These are phyloP conservation scores for Vitis hybrid DNA, from an alignment of 177 flowering plant genomes.

Conservation along the genomic window DNA sequence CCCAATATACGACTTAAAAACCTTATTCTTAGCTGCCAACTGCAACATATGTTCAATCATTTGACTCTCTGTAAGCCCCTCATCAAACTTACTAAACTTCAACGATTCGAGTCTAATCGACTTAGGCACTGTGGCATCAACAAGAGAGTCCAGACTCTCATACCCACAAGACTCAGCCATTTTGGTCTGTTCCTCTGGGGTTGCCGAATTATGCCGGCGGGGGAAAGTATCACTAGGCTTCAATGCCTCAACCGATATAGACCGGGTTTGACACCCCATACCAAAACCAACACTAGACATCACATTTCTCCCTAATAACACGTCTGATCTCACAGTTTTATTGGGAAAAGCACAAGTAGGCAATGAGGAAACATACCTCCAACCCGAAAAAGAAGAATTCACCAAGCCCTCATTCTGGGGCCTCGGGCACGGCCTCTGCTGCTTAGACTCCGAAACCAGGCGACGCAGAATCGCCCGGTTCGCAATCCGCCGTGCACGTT, in stretches of 20 bases:
- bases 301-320: slow-evolving; percentile 16
- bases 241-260: slow-evolving; percentile 73
- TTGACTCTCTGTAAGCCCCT: slow-evolving; percentile 85
- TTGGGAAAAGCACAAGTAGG: slow-evolving; percentile 37
- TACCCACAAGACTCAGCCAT: slow-evolving; percentile 78
- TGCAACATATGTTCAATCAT: slow-evolving; percentile 82
- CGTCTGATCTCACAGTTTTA: slow-evolving; percentile 21
- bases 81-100: slow-evolving; percentile 76
- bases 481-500: slow-evolving; percentile 84
- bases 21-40: slow-evolving; percentile 72
- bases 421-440: slow-evolving; percentile 1
- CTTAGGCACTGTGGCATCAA: slow-evolving; percentile 95
- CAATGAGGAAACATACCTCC: slow-evolving; percentile 74
- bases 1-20: slow-evolving; percentile 85
- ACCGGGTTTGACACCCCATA: slow-evolving; percentile 40
- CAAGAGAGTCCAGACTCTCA: slow-evolving; percentile 55
- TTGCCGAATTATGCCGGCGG: slow-evolving; percentile 92
- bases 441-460: slow-evolving; percentile 55
- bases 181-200: slow-evolving; percentile 74
- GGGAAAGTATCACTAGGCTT: slow-evolving; percentile 89
- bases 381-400: slow-evolving; percentile 25
- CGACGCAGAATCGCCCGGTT: slow-evolving; percentile 67
- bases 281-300: slow-evolving; percentile 17
- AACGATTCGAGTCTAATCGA: slow-evolving; percentile 63
- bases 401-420: slow-evolving; percentile 23